A percentile compares a stretch with the other conserved stretches of the same genome.
Evolutionary conservation across 352 stramenopile genomes (phyloP).

Genomic region (Globisporangium echinulatum): DNA sequence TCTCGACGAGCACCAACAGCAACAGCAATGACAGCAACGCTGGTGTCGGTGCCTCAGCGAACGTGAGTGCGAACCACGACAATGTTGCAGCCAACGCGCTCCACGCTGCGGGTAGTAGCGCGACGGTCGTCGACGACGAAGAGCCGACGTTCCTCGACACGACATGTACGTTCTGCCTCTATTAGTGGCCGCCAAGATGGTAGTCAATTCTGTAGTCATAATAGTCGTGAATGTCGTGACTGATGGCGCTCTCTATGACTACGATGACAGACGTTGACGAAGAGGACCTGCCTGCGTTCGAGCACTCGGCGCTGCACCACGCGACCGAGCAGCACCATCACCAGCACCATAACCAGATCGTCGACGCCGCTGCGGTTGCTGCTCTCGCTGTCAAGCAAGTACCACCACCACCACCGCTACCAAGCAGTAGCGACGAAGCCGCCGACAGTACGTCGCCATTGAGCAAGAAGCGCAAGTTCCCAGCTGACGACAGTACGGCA

Average conservation of each 20-base stretch:
- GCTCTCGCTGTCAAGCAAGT: conserved; percentile 3
- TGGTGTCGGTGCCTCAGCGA: no score
- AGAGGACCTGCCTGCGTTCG: conserved; percentile 15
- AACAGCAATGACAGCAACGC: not conserved
- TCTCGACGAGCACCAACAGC: not conserved
- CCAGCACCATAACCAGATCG: conserved; percentile 13
- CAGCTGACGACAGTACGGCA: not conserved
- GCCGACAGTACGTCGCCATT: conserved; percentile 1
- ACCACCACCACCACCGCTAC: not conserved
- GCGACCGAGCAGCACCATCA: not conserved
- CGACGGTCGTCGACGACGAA: conserved; percentile 9
- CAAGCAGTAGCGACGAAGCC: no score
- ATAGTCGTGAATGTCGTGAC: no score
- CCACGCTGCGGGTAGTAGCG: conserved; percentile 3
- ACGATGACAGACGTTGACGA: conserved; percentile 1
- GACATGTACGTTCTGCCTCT: conserved; percentile 10
- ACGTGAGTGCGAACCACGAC: conserved; percentile 1
- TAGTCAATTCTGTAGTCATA: no score
- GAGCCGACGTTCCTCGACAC: conserved; percentile 15
- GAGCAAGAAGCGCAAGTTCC: conserved; percentile 9
- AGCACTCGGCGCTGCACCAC: conserved; percentile 9
- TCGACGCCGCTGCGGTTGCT: conserved; percentile 3
- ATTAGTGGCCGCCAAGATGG: no score
- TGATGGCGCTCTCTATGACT: not conserved
- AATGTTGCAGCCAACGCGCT: conserved; percentile 3